A percentile compares a stretch with the other conserved stretches of the same genome.
phyloP scores from a whole-genome alignment of 768 basidiomycete genomes.

The Suillus hirtellus region DNA sequence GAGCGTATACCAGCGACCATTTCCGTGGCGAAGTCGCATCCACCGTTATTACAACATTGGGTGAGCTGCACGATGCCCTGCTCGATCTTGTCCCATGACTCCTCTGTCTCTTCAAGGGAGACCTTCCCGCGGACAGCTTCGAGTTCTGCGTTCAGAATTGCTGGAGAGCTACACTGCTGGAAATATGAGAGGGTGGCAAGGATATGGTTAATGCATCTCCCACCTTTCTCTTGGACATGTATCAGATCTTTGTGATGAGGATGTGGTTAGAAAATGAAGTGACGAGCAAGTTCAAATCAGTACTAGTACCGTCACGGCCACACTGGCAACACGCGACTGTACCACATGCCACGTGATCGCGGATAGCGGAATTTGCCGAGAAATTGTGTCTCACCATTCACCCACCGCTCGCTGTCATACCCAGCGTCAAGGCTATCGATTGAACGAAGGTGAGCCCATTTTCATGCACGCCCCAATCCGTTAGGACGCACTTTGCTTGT shows the following conservation, averaged over 20 bases:
- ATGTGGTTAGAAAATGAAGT: not conserved
- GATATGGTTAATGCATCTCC: not conserved
- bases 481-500: not conserved
- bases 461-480: constrained; percentile 2
- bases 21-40: constrained; percentile 50
- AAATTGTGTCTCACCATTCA: constrained; percentile 24
- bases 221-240: constrained; percentile 35
- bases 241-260: constrained; percentile 1
- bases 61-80: constrained; percentile 48
- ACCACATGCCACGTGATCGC: constrained; percentile 26
- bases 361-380: constrained; percentile 22
- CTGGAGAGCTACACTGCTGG: constrained; percentile 33
- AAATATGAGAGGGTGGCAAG: constrained; percentile 1
- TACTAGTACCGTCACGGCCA: not conserved
- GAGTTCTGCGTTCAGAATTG: constrained; percentile 39
- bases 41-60: constrained; percentile 51
- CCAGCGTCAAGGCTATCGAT: constrained; percentile 21
- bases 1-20: constrained; percentile 52
- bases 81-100: constrained; percentile 74
- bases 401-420: constrained; percentile 5
- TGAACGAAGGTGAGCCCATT: constrained; percentile 29
- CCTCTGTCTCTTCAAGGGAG: constrained; percentile 65
- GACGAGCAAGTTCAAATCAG: constrained; percentile 10
- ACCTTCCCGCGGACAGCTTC: constrained; percentile 43
- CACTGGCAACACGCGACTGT: constrained; percentile 16